Conservation (phyloP, 305 asterid genomes). For the Fraxinus xanthoxyloides region DNA sequence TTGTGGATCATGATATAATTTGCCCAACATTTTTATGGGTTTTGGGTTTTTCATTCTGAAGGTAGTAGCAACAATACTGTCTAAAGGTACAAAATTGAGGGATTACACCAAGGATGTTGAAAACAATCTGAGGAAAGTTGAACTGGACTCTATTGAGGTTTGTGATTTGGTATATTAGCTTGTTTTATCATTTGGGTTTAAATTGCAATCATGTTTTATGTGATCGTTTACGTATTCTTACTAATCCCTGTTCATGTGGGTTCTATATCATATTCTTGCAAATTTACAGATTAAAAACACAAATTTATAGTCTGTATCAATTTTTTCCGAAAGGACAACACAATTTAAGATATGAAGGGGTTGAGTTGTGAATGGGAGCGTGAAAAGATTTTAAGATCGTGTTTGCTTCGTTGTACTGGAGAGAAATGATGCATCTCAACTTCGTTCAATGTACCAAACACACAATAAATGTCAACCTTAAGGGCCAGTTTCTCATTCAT, state of each 20-base stretch:
- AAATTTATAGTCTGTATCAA: background rate
- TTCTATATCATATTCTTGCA: background rate
- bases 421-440: background rate
- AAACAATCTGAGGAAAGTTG: slow-evolving; percentile 44
- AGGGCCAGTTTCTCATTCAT: background rate
- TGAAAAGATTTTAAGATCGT: background rate
- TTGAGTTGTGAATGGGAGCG: background rate
- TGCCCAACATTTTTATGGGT: slow-evolving; percentile 7
- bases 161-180: too few species aligned
- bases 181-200: background rate
- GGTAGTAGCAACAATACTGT: slow-evolving; percentile 89
- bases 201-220: slow-evolving; percentile 9
- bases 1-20: slow-evolving; percentile 1
- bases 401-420: background rate
- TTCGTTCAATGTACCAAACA: background rate
- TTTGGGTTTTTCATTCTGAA: slow-evolving; percentile 30
- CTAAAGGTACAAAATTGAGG: slow-evolving; percentile 83
- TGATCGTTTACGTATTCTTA: background rate
- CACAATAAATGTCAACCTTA: background rate
- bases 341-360: background rate
- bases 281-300: background rate
- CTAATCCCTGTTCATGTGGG: background rate
- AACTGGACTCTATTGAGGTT: too few species aligned
- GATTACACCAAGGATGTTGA: slow-evolving; percentile 93
- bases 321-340: background rate